phyloP scores from a whole-genome alignment of 352 stramenopile genomes.

The Phytophthora lateralis region DNA sequence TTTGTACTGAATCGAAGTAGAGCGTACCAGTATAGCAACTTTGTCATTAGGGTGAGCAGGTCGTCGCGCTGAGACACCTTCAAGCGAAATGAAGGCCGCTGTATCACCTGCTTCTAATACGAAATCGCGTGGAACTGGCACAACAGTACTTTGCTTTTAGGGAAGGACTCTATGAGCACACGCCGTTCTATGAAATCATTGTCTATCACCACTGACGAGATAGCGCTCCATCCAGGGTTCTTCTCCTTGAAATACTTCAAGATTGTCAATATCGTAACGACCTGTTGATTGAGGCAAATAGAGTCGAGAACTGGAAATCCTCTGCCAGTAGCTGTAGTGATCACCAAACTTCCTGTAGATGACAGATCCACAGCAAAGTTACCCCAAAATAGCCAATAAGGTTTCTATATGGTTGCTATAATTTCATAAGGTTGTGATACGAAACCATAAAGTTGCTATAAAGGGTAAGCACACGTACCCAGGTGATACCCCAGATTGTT shows the following conservation, averaged over 20 bases:
- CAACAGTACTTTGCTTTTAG: neutral
- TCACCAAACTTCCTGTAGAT: conserved; percentile 17
- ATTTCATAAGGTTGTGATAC: neutral
- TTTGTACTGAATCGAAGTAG: neutral
- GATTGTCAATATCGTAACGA: conserved; percentile 13
- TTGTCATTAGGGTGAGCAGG: conserved; percentile 1
- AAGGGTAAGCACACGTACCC: conserved; percentile 9
- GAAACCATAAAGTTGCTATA: neutral
- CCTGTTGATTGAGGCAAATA: conserved; percentile 22
- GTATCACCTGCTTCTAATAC: conserved; percentile 1
- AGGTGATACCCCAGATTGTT: conserved; percentile 32
- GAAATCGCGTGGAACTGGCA: conserved; percentile 3
- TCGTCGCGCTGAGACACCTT: conserved; percentile 17
- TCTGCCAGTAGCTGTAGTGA: conserved; percentile 14
- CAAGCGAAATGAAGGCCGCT: conserved; percentile 8
- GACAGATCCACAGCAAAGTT: neutral
- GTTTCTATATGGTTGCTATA: neutral
- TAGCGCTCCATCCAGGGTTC: conserved; percentile 10
- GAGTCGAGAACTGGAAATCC: conserved; percentile 29
- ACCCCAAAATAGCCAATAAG: neutral
- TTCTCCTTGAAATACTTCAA: conserved; percentile 26
- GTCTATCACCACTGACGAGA: conserved; percentile 1
- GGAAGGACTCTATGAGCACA: conserved; percentile 5
- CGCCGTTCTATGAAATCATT: conserved; percentile 34
- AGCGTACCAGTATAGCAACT: conserved; percentile 17